Base-by-base conservation (phyloP, 352 stramenopile genomes). In the Globisporangium rhizosaccharum region DNA sequence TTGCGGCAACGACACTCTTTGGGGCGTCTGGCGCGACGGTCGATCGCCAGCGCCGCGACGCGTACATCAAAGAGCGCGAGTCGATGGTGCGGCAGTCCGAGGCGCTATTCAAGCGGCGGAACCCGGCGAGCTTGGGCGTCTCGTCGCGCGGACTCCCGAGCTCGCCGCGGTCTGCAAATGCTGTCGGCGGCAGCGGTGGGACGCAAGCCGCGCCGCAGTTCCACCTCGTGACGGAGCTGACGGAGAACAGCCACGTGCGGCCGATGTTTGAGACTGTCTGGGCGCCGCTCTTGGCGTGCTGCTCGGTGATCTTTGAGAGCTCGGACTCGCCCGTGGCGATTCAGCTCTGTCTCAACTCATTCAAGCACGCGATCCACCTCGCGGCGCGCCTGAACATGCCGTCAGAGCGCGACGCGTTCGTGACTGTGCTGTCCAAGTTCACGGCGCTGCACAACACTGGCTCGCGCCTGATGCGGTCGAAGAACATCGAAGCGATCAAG, bases 261-360 rank as follows among this genome's bases (percentile, higher is more conserved):
- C 95, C 97, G 6, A 99, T 99, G 97, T 99, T 99, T 67, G 96
- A 99, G 75, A 98, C 98, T 0, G 92, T 98, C 0, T 99, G 97
- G 97, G 96, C 96, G 30, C 95, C 97, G 45, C 73, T 99, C 30
- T 81, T 99, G 50, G 97, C 95, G 46, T 96, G 89, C 46, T 97
- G 99, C 55, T 99, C 94, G 2, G 94, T 99, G 65, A 96, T 98
- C 30, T 90, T 99, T 28, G 95, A 99, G 74, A 94, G 79, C 53
- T 94, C 85, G 2, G 90, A 98, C 18, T 90, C 98, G 28, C 77
- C 90, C 18, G 85, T 90, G 9, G 94, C 87, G 45, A 97, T 99
- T 51, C 76, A 95, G 53, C 71, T 98, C 9, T 98, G 95, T 56
- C 75, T 99, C 9, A 92, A 93, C 57, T 97, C 92, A 20, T 98